Percentiles rank a stretch among this genome's conserved stretches.
Evolutionary conservation across 2,329 filamentous ascomycete genomes (phyloP).

Genomic region (Colletotrichum theobromicola): DNA sequence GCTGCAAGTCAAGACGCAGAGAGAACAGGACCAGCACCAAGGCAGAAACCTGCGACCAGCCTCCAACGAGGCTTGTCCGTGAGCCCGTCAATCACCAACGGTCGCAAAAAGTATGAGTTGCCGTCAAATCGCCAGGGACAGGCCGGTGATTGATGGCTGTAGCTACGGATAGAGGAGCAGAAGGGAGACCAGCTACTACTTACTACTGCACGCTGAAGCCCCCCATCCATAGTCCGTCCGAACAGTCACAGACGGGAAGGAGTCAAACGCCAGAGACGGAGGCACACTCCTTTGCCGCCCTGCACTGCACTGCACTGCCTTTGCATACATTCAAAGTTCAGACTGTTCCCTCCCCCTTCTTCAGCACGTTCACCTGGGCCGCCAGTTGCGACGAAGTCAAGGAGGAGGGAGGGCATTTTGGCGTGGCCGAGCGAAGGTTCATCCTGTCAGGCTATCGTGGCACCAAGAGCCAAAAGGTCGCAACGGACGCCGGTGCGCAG

Average conservation of each 20-base stretch:
- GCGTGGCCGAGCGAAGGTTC: slow-evolving; percentile 13
- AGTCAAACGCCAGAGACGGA: neutral
- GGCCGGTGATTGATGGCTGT: neutral
- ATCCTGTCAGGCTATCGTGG: slow-evolving; percentile 12
- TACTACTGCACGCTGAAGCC: neutral
- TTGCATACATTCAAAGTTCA: neutral
- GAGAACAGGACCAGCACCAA: neutral
- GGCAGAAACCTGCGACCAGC: neutral
- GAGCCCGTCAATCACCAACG: neutral
- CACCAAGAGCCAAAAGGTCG: neutral
- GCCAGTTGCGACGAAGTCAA: neutral
- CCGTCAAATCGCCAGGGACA: neutral
- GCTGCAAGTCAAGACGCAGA: neutral
- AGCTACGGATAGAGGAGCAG: neutral
- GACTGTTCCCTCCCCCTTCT: neutral
- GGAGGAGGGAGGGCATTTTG: neutral
- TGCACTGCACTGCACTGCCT: neutral
- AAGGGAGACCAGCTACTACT: neutral
- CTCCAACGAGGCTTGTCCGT: neutral
- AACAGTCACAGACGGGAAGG: slow-evolving; percentile 11
- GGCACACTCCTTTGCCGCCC: neutral
- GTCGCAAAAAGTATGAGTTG: neutral
- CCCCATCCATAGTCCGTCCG: neutral
- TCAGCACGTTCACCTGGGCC: neutral
- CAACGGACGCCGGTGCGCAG: slow-evolving; percentile 14